Base-by-base conservation (phyloP, 768 basidiomycete species). In the Lentinula raphanica region DNA sequence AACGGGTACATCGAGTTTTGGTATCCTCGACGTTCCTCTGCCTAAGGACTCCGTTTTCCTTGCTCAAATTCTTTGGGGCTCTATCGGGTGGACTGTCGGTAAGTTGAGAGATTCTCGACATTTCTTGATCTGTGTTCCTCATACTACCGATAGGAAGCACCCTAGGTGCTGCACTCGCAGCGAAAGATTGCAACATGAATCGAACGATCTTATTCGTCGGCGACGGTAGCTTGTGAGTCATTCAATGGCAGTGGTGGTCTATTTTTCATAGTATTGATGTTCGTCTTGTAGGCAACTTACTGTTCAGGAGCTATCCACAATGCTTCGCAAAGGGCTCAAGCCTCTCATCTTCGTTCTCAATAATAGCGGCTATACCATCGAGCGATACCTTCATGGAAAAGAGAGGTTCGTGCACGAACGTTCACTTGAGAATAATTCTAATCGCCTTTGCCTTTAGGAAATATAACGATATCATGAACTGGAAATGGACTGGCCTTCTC, bases 11-110 rank as follows among this genome's bases (percentile, higher is more conserved):
- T 84, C 90, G 12, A 87, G 78, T 60, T 97, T 96, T 67, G 95
- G 94, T 45, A 81, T 96, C 48, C 68, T 94, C 39, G 91, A 92
- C 60, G 79, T 92, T 29, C 84, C 86, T 1, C 72, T 96, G 11
- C 95, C 95, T 0, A 76, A 82, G n/a, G 77, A 83, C 45, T 74
- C 85, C 0, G 69, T 84, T 4, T 83, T 87, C 58, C 60, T 92
- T 38, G 83, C 79, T 60, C 92, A 94, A 71, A 84, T 96, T 51
- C 72, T 97, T 5, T 97, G 90, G 87, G 94, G 95, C 50, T 88
- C 87, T 59, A 97, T 98, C 63, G 95, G 95, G 0, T 97, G 88
- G 87, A 84, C 88, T 17, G 84, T 89, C 39, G 91, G 92, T 75
- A 69, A 73, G 76, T 63, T 9, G 0, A 2, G n/a, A n/a, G n/a